Evolutionary conservation across 768 basidiomycete genomes (phyloP), one percentile per base, ranked within the genome.

Genomic region (Phaeotremella fagi): DNA sequence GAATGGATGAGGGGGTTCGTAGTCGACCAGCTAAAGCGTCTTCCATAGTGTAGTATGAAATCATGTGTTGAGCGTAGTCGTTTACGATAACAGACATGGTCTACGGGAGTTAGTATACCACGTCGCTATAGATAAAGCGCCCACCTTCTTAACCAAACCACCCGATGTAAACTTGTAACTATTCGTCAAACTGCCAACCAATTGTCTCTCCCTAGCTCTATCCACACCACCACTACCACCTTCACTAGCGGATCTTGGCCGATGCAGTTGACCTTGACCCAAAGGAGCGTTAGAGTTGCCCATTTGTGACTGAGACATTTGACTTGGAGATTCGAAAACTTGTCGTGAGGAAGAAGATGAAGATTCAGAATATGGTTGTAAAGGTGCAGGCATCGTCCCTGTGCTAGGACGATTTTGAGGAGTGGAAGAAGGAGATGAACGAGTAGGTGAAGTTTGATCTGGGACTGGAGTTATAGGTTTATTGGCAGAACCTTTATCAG

Each of bases 91-190:
- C 78, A 11, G 91, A 94, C 73, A 95, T 91, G 7, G 91, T 94
- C 90, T 94, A 48, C 46, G 45, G 45, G 27, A 49, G 14, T 11
- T 6, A 7, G 22, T 18, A 22, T 15, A 28, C 18, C n/a, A n/a
- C n/a, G n/a, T n/a, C n/a, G n/a, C n/a, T n/a, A n/a, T n/a, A n/a
- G n/a, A n/a, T n/a, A n/a, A n/a, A n/a, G n/a, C n/a, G 75, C 82
- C 62, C 41, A 90, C 94, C 83, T 97, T 95, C 80, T 98, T 98
- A 84, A 97, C 90, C 73, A 98, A 81, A 5, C 94, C 94, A 52
- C 90, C 86, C 0, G 80, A 74, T 70, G 92, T 94, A 81, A 94
- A 97, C 75, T 90, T 90, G 80, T 87, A 86, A 71, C 83, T 86
- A 75, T 90, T 91, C 7, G 91, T 95, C 66, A 97, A 76, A 66